A percentile compares a stretch with the other conserved stretches of the same genome.
Evolutionary conservation across 805 yeast genomes (phyloP).

Genomic region (Wickerhamomyces silvicola): DNA sequence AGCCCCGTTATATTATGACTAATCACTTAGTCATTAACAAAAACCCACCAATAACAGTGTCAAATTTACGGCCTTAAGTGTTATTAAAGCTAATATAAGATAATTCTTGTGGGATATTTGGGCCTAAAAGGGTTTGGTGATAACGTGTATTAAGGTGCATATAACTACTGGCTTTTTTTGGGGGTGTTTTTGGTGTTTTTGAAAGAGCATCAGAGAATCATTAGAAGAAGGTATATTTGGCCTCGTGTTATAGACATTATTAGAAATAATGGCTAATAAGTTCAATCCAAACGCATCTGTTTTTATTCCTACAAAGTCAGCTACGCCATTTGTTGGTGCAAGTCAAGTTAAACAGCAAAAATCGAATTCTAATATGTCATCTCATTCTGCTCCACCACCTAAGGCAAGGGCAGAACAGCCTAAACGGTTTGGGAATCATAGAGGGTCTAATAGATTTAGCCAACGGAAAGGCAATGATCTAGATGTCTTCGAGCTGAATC

Average conservation of each 20-base stretch:
- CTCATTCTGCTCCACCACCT: slow-evolving; percentile 16
- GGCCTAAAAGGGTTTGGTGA: no score
- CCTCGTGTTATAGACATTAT: background rate
- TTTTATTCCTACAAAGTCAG: slow-evolving; percentile 15
- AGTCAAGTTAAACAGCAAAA: slow-evolving; percentile 2
- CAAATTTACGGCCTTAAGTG: no score
- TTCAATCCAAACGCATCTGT: slow-evolving; percentile 15
- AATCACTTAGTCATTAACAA: background rate
- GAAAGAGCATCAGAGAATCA: background rate
- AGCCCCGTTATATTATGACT: background rate
- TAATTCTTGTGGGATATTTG: no score
- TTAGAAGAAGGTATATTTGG: no score
- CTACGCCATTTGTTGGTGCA: no score
- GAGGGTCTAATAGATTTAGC: background rate
- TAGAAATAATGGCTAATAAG: slow-evolving; percentile 11
- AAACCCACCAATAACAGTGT: no score
- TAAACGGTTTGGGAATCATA: background rate
- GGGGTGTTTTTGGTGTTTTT: no score
- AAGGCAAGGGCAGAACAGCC: no score
- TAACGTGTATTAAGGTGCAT: no score
- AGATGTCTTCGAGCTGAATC: slow-evolving; percentile 24
- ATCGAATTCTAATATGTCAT: slow-evolving; percentile 10
- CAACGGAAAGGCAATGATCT: background rate
- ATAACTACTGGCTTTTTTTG: no score
- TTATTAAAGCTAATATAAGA: no score